These are phyloP conservation scores for Malassezia psittaci DNA, from an alignment of 1,284 basidiomycete species.

Conservation along the genomic window DNA sequence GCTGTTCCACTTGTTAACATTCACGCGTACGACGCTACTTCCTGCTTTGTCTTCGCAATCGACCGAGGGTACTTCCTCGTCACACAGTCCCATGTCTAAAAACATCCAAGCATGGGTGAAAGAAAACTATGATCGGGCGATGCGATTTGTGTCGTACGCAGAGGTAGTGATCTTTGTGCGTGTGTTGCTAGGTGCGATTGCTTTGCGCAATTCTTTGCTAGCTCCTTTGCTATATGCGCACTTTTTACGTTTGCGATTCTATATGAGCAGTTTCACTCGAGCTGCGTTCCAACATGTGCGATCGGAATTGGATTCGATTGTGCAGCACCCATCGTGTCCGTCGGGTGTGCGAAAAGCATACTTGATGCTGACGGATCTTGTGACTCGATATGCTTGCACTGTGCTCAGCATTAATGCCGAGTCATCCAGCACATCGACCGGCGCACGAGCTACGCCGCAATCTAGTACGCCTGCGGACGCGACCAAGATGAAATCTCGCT, in stretches of 20 bases:
- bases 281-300: slow-evolving; percentile 43
- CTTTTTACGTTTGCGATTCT: slow-evolving; percentile 42
- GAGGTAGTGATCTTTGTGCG: slow-evolving; percentile 46
- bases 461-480: slow-evolving; percentile 15
- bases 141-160: slow-evolving; percentile 47
- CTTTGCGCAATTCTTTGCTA: slow-evolving; percentile 42
- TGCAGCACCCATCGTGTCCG: slow-evolving; percentile 37
- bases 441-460: slow-evolving; percentile 2
- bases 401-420: slow-evolving; percentile 35
- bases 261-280: slow-evolving; percentile 46
- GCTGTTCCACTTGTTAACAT: slow-evolving; percentile 46
- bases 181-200: slow-evolving; percentile 41
- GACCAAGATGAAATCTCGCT: slow-evolving; percentile 15
- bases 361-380: slow-evolving; percentile 36
- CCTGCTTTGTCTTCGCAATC: slow-evolving; percentile 30
- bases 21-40: slow-evolving; percentile 35
- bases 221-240: slow-evolving; percentile 44
- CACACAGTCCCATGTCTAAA: slow-evolving; percentile 25
- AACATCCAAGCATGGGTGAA: slow-evolving; percentile 47
- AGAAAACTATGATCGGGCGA: slow-evolving; percentile 47
- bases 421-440: slow-evolving; percentile 4
- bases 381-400: slow-evolving; percentile 39
- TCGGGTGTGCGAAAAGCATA: slow-evolving; percentile 39
- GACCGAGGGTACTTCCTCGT: slow-evolving; percentile 17
- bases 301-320: slow-evolving; percentile 29